Evolutionary conservation across 805 yeast genomes (phyloP), one percentile per base, ranked within the genome.

Genomic region (Kuraishia capsulata): DNA sequence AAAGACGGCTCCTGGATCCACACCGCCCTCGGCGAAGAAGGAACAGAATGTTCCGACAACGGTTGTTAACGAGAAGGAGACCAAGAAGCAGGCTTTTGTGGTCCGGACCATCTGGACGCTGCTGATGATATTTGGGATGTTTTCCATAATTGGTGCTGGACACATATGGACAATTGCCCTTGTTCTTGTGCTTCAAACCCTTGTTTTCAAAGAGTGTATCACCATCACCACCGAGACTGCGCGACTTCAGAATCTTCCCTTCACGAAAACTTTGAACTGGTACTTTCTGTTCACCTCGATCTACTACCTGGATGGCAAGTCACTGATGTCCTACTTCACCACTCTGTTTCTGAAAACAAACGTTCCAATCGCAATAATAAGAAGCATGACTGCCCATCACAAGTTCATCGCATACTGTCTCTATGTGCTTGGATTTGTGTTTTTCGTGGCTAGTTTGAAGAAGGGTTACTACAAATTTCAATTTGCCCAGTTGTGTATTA

Each of bases 81-180:
- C 73, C 62, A 85, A 85, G 63, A 81, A 79, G 48, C 89, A 80
- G 61, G 82, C 89, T 32, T 88, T 92, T 52, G 56, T 88, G 35
- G 85, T 88, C 20, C 76, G 98, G 48, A 81, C 97, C 3, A 67
- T 84, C 35, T 92, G 97, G 97, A 84, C 97, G 0, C 59, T 92
- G 50, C 87, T 92, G 14, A 89, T 92, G 97, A 81, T 92, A 43
- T 59, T 67, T 14, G 77, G 76, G 4, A 82, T 88, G 59, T 76
- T 86, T 43, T 61, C 71, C 29, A 69, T 83, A 20, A 64, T 89
- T 35, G 78, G 84, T 21, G 74, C 89, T 8, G 98, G 98, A 31
- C 97, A 89, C 54, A 64, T 83, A 39, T 78, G 88, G 68, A 73
- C 88, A 38, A 83, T 89, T 42, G 57, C 73, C 4, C 65, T 85